Conservation (phyloP, 202 grass and related monocot genomes). For the Carex arenaria region DNA sequence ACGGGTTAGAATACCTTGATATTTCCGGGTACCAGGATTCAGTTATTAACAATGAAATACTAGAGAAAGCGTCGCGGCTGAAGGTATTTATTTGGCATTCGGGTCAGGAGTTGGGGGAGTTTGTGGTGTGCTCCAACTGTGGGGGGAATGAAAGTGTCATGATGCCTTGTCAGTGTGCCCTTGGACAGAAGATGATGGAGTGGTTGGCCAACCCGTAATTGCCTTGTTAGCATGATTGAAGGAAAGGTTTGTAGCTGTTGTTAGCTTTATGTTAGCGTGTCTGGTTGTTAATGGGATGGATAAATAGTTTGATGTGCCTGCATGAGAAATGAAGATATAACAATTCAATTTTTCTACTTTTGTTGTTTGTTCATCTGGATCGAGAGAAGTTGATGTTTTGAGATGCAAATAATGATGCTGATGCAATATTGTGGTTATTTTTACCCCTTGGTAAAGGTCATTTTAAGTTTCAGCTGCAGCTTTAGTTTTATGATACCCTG, state of each 20-base stretch:
- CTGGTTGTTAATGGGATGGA: neutral
- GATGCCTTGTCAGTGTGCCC: conserved; percentile 44
- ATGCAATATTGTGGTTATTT: neutral
- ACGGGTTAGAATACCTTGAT: conserved; percentile 66
- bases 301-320: neutral
- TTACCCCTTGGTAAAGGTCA: neutral
- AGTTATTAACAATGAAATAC: conserved; percentile 39
- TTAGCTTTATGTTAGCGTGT: neutral
- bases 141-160: conserved; percentile 28
- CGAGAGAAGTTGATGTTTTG: neutral
- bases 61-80: conserved; percentile 54
- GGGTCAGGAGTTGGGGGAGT: conserved; percentile 64
- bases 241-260: neutral
- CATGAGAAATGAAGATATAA: neutral
- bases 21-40: conserved; percentile 80
- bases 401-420: neutral
- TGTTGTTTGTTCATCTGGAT: neutral
- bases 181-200: conserved; percentile 56
- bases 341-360: neutral
- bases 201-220: conserved; percentile 42
- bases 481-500: neutral
- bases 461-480: neutral
- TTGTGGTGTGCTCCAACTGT: conserved; percentile 47
- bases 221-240: neutral
- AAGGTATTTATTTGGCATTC: conserved; percentile 74